phyloP scores from a whole-genome alignment of 805 yeast species.

The Wickerhamomyces strasburgensis region DNA sequence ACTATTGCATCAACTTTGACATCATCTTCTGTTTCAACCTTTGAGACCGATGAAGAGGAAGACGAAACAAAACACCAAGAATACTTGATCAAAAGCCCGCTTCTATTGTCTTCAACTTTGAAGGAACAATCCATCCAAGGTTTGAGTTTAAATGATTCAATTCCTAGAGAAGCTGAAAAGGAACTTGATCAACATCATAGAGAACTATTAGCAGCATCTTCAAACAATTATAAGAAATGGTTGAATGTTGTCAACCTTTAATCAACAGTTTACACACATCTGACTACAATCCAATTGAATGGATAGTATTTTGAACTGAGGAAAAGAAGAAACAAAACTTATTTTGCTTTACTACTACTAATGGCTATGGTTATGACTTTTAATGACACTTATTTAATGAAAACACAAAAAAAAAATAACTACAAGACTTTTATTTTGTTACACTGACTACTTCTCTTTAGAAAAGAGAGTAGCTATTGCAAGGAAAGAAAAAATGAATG shows the following conservation, averaged over 20 bases:
- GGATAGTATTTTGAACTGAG: too few species aligned
- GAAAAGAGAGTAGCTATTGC: background rate
- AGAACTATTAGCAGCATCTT: constrained; percentile 24
- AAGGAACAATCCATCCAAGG: constrained; percentile 26
- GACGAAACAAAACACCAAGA: constrained; percentile 17
- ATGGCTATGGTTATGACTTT: background rate
- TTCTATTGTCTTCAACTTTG: constrained; percentile 19
- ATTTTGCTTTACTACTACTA: too few species aligned
- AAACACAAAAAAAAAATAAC: background rate
- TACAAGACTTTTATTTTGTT: background rate
- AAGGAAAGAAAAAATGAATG: too few species aligned
- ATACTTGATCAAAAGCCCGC: constrained; percentile 26
- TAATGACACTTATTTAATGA: background rate
- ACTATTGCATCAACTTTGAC: constrained; percentile 17
- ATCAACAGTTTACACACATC: background rate
- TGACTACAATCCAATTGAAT: too few species aligned
- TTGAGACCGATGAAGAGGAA: constrained; percentile 5
- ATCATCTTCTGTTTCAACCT: background rate
- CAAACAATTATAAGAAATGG: constrained; percentile 28
- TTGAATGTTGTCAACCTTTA: constrained; percentile 16
- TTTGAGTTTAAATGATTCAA: constrained; percentile 18
- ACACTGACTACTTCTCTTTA: too few species aligned
- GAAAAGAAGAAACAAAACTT: too few species aligned
- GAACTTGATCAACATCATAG: constrained; percentile 17
- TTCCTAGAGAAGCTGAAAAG: constrained; percentile 15